These are phyloP conservation scores for Fusarium decemcellulare DNA, from an alignment of 2,329 filamentous ascomycete species.

Conservation along the genomic window DNA sequence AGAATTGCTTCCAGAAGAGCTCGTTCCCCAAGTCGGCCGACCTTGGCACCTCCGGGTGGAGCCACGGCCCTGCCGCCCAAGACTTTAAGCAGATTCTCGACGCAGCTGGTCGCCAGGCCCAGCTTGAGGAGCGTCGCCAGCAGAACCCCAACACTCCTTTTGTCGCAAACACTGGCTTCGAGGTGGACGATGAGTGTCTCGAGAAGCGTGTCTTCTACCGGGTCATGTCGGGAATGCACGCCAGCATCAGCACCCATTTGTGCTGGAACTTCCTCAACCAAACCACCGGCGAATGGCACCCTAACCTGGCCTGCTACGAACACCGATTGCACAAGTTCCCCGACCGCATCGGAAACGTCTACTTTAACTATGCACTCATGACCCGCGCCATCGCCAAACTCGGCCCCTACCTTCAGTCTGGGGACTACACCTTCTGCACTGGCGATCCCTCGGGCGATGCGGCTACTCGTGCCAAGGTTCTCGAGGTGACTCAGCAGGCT, in stretches of 20 bases:
- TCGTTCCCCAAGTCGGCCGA: constrained; percentile 73
- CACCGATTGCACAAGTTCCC: constrained; percentile 86
- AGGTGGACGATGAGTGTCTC: constrained; percentile 91
- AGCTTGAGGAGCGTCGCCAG: constrained; percentile 67
- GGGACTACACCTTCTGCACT: constrained; percentile 90
- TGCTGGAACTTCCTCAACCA: constrained; percentile 98
- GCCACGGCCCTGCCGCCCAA: constrained; percentile 67
- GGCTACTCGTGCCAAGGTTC: constrained; percentile 84
- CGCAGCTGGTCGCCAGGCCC: constrained; percentile 71
- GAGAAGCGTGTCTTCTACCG: constrained; percentile 99
- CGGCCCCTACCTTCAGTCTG: constrained; percentile 78
- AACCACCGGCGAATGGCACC: constrained; percentile 92
- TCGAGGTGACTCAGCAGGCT: constrained; percentile 80
- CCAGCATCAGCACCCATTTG: constrained; percentile 95
- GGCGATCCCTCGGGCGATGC: constrained; percentile 85
- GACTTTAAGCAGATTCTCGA: constrained; percentile 75
- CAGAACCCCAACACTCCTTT: constrained; percentile 68
- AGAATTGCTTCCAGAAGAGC: constrained; percentile 90
- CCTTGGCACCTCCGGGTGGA: constrained; percentile 61
- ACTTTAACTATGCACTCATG: constrained; percentile 99
- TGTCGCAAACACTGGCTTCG: constrained; percentile 75
- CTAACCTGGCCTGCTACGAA: constrained; percentile 91
- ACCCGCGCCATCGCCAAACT: constrained; percentile 93
- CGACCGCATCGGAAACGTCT: constrained; percentile 95
- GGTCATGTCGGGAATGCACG: constrained; percentile 97